These are phyloP conservation scores for Reutealis trisperma DNA, from an alignment of 345 rosid species.

Conservation along the genomic window DNA sequence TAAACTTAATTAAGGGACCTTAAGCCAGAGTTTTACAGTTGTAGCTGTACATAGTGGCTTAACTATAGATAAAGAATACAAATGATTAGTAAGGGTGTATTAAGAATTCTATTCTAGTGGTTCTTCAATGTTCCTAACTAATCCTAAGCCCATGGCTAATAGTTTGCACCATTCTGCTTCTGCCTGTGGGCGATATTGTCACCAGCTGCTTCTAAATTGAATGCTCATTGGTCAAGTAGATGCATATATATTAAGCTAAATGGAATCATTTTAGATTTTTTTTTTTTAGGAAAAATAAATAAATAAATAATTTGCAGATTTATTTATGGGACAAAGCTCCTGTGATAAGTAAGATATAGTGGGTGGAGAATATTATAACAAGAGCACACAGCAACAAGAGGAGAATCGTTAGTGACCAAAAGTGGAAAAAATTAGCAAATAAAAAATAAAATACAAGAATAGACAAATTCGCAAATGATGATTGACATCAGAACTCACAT, in stretches of 20 bases:
- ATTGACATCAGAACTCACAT: slow-evolving; percentile 33
- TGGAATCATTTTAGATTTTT: slow-evolving; percentile 7
- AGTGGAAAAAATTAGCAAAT: slow-evolving; percentile 12
- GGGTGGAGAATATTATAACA: slow-evolving; percentile 38
- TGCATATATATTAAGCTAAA: not conserved
- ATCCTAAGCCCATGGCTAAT: no score
- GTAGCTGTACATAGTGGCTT: not conserved
- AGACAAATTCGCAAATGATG: slow-evolving; percentile 27
- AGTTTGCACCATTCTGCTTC: no score
- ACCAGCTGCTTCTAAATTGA: not conserved
- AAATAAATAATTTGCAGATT: not conserved
- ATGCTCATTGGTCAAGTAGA: not conserved
- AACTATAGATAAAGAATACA: no score
- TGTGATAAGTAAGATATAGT: slow-evolving; percentile 11
- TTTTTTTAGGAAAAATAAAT: not conserved
- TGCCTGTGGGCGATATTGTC: no score
- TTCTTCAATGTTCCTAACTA: no score
- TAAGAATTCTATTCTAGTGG: no score
- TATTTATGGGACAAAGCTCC: not conserved
- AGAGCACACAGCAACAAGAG: slow-evolving; percentile 13
- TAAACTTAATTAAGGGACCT: not conserved
- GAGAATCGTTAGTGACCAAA: slow-evolving; percentile 28
- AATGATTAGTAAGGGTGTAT: no score
- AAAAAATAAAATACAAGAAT: not conserved
- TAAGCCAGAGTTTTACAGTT: no score